Evolutionary conservation across 768 basidiomycete genomes (phyloP).

Genomic region (Lentinus brumalis): DNA sequence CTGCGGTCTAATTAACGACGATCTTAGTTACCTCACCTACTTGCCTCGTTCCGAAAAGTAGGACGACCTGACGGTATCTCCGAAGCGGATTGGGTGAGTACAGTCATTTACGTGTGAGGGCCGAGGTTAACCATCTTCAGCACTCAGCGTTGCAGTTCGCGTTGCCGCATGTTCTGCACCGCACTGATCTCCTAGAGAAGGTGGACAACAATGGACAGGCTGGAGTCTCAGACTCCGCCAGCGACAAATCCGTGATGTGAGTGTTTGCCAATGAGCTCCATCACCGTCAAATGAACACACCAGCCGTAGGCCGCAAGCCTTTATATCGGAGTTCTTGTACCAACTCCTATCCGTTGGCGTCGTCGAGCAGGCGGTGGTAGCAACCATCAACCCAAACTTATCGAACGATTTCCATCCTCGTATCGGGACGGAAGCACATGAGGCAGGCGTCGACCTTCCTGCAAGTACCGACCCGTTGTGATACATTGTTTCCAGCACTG

Average conservation of each 20-base stretch:
- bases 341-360: slow-evolving; percentile 56
- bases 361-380: slow-evolving; percentile 53
- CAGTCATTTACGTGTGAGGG: background rate
- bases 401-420: slow-evolving; percentile 48
- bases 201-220: slow-evolving; percentile 44
- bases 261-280: background rate
- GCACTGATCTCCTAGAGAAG: slow-evolving; percentile 54
- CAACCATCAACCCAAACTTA: slow-evolving; percentile 53
- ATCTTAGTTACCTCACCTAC: slow-evolving; percentile 59
- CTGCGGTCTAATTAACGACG: slow-evolving; percentile 4
- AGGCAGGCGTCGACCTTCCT: slow-evolving; percentile 58
- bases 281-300: background rate
- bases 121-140: slow-evolving; percentile 17
- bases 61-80: slow-evolving; percentile 53
- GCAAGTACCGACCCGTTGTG: slow-evolving; percentile 37
- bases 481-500: background rate
- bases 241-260: slow-evolving; percentile 16
- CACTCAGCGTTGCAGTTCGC: slow-evolving; percentile 51
- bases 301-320: slow-evolving; percentile 14
- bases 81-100: slow-evolving; percentile 61
- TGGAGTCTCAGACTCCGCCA: slow-evolving; percentile 7
- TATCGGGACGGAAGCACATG: slow-evolving; percentile 60
- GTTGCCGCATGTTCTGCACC: slow-evolving; percentile 48
- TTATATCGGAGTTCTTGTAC: slow-evolving; percentile 52
- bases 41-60: slow-evolving; percentile 56